Base-by-base conservation (phyloP, 2,329 filamentous ascomycete genomes). In the Herpotrichia juniperi region DNA sequence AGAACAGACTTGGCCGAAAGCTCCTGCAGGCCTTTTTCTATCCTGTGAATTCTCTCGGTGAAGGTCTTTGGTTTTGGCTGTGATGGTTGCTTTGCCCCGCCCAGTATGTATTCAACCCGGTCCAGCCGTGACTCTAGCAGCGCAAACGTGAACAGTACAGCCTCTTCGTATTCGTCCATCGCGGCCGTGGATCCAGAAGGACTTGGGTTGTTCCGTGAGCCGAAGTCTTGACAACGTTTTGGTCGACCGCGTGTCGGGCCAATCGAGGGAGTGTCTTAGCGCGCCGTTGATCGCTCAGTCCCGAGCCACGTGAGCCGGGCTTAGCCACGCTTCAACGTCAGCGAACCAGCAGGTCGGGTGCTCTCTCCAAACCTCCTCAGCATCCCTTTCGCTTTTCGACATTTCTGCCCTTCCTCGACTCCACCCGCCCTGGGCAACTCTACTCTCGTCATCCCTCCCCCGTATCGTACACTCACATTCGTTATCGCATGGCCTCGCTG, bases 91-190 rank as follows among this genome's bases (percentile, higher is more conserved):
- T 56, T 58, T 10, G 67, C 60, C 60, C 67, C 78, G 47, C 74
- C 64, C 22, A 81, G 63, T 8, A 76, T 52, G 54, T 77, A 79
- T 44, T 76, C 73, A 25, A 81, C 53, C 4, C 77, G 71, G 30
- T 72, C 69, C 40, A 81, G 62, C 10, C 79, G 73, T 46, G 75
- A 75, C 56, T 80, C 77, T 11, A 81, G 71, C 48, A 76, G 62
- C 4, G 70, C 62, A 45, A 78, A 71, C 1, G 78, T 80, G 56
- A 75, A 68, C 14, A 75, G 59, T 22, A 74, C 58, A 14, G 73
- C 66, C 51, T 75, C 72, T 47, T 74, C 71, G 54, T 74, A 70
- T 42, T 71, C 70, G 59, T 74, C 68, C 70, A 72, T 73, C 48
- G 35, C 24, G 43, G 48, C 37, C 39, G 42, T 25, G 25, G 49